Percentiles rank a stretch among this genome's conserved stretches.
These are phyloP conservation scores for Xylaria polymorpha DNA, from an alignment of 2,329 filamentous ascomycete species.

Conservation along the genomic window DNA sequence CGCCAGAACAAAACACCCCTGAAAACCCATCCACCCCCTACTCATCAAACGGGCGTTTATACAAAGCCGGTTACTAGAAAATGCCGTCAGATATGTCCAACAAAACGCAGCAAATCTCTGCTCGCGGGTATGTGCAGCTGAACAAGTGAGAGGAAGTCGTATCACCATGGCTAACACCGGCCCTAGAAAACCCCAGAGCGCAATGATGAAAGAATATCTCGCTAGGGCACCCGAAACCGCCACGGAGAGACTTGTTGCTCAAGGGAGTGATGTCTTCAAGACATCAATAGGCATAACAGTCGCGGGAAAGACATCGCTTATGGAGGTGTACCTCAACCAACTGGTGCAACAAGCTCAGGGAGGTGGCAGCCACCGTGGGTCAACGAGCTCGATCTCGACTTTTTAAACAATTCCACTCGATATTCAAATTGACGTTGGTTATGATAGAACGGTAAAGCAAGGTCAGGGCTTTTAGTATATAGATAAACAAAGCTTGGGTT, in stretches of 20 bases:
- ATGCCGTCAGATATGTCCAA: slow-evolving; percentile 20
- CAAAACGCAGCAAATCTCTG: slow-evolving; percentile 4
- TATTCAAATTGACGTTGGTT: neutral
- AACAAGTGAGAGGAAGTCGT: neutral
- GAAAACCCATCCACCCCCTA: neutral
- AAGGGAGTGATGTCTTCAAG: neutral
- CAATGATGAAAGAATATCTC: slow-evolving; percentile 45
- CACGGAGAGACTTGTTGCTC: slow-evolving; percentile 41
- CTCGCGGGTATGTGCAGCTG: slow-evolving; percentile 15
- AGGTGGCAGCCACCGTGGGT: neutral
- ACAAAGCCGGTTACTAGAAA: neutral
- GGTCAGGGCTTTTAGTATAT: neutral
- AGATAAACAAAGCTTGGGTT: neutral
- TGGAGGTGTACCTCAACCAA: slow-evolving; percentile 36
- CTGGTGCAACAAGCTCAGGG: slow-evolving; percentile 36
- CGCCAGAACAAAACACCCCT: neutral
- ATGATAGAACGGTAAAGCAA: neutral
- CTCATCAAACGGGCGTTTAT: neutral
- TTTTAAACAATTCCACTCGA: neutral
- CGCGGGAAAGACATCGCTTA: slow-evolving; percentile 29
- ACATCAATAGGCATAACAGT: slow-evolving; percentile 26
- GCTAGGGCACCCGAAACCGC: slow-evolving; percentile 36
- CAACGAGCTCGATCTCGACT: slow-evolving; percentile 18
- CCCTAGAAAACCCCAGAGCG: slow-evolving; percentile 30
- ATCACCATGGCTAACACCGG: slow-evolving; percentile 12